These are phyloP conservation scores for Cyclocybe aegerita DNA, from an alignment of 768 basidiomycete genomes.

Conservation along the genomic window DNA sequence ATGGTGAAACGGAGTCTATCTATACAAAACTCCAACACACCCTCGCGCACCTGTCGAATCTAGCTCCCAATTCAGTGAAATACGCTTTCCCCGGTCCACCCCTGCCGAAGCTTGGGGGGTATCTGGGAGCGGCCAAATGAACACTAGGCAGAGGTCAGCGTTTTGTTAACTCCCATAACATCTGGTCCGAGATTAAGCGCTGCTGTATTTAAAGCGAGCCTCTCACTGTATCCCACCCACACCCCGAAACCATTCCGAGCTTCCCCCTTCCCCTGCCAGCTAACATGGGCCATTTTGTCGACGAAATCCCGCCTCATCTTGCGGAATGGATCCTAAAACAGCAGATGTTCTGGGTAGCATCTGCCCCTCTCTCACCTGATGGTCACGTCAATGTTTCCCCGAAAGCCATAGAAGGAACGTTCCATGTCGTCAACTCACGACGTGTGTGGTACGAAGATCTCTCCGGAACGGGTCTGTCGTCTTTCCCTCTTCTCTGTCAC, in stretches of 20 bases:
- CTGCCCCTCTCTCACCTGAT: conserved; percentile 53
- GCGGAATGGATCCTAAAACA: conserved; percentile 60
- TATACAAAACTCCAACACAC: conserved; percentile 14
- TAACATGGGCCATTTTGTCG: conserved; percentile 56
- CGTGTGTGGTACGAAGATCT: conserved; percentile 76
- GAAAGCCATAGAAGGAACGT: conserved; percentile 59
- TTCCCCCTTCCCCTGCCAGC: background rate
- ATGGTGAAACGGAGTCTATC: conserved; percentile 13
- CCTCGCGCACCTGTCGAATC: conserved; percentile 9
- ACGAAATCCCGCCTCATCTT: conserved; percentile 53
- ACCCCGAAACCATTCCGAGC: background rate
- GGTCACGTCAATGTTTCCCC: conserved; percentile 72
- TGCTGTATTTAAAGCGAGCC: background rate
- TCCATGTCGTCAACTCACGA: conserved; percentile 54
- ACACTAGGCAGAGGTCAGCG: background rate
- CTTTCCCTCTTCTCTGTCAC: background rate
- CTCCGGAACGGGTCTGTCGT: conserved; percentile 60
- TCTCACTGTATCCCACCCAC: background rate
- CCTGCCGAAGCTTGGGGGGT: background rate
- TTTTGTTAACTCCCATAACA: background rate
- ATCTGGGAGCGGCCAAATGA: background rate
- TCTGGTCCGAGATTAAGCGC: background rate
- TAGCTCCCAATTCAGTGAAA: conserved; percentile 9
- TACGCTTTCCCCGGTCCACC: conserved; percentile 4
- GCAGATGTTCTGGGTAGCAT: conserved; percentile 72